Percentiles rank a stretch among this genome's conserved stretches.
Evolutionary conservation across 2,329 filamentous ascomycete genomes (phyloP).

Genomic region (Lasiodiplodia sp.): DNA sequence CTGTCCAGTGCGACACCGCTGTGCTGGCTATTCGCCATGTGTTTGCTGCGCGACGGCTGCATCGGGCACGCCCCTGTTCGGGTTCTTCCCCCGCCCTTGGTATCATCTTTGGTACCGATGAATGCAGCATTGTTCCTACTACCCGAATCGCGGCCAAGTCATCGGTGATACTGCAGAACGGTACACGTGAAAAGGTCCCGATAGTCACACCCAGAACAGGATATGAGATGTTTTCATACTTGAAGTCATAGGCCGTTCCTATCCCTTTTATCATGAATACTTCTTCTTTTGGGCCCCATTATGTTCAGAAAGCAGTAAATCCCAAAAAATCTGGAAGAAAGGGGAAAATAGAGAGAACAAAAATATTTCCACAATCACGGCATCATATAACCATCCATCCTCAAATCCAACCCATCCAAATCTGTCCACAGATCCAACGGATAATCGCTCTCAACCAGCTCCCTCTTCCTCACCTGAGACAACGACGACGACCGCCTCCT

Average conservation of each 20-base stretch:
- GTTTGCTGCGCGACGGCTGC: neutral
- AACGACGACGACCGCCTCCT: conserved; percentile 37
- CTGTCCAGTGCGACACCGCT: neutral
- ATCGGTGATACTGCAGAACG: neutral
- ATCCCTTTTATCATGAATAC: no score
- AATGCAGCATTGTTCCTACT: neutral
- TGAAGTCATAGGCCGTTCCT: no score
- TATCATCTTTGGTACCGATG: neutral
- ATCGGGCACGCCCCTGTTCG: neutral
- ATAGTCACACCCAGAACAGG: no score
- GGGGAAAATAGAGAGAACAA: neutral
- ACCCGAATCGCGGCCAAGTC: neutral
- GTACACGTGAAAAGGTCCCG: no score
- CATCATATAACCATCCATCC: conserved; percentile 23
- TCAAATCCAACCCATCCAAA: conserved; percentile 16
- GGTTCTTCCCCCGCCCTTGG: neutral
- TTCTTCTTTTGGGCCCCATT: no score
- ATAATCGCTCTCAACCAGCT: conserved; percentile 40
- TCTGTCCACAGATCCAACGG: conserved; percentile 47
- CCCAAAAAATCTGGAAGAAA: neutral
- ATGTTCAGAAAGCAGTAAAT: no score
- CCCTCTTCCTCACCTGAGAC: conserved; percentile 37
- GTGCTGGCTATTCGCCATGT: neutral
- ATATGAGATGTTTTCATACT: no score
- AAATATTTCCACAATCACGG: neutral